phyloP scores from a whole-genome alignment of 257 asterid species.

The Penstemon newberryi region DNA sequence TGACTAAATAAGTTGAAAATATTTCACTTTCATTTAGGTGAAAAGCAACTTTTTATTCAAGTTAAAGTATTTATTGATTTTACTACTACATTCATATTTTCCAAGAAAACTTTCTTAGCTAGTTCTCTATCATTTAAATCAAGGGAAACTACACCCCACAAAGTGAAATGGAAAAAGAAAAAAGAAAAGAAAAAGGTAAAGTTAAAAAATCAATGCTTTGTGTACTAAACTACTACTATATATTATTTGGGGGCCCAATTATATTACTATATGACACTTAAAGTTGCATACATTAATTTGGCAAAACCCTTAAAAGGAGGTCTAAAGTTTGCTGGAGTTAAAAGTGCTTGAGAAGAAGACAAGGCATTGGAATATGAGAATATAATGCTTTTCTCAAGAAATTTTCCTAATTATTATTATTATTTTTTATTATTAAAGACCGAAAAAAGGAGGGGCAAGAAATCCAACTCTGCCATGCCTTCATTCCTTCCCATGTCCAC shows the following conservation, averaged over 20 bases:
- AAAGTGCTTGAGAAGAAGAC: constrained; percentile 63
- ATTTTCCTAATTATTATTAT: too few relatives aligned
- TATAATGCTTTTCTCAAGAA: constrained; percentile 42
- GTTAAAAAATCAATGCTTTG: constrained; percentile 24
- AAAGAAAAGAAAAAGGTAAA: background rate
- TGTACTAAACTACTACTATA: constrained; percentile 27
- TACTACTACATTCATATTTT: background rate
- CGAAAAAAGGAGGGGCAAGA: constrained; percentile 22
- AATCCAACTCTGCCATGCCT: constrained; percentile 40
- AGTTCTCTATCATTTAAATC: constrained; percentile 27
- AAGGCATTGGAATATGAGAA: constrained; percentile 52
- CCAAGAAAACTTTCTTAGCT: background rate
- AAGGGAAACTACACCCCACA: constrained; percentile 36
- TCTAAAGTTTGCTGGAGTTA: constrained; percentile 57
- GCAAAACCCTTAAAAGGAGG: constrained; percentile 73
- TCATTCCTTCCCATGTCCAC: constrained; percentile 32
- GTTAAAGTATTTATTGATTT: constrained; percentile 28
- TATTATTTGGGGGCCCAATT: constrained; percentile 21
- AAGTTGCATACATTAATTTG: constrained; percentile 43
- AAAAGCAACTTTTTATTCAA: constrained; percentile 33
- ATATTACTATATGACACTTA: constrained; percentile 25
- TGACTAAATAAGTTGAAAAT: constrained; percentile 28
- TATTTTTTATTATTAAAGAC: too few relatives aligned
- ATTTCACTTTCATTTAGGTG: constrained; percentile 31
- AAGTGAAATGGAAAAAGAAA: constrained; percentile 4